A percentile compares a stretch with the other conserved stretches of the same genome.
Evolutionary conservation across 2,329 filamentous ascomycete genomes (phyloP).

Genomic region (Venturiaceae sp.): DNA sequence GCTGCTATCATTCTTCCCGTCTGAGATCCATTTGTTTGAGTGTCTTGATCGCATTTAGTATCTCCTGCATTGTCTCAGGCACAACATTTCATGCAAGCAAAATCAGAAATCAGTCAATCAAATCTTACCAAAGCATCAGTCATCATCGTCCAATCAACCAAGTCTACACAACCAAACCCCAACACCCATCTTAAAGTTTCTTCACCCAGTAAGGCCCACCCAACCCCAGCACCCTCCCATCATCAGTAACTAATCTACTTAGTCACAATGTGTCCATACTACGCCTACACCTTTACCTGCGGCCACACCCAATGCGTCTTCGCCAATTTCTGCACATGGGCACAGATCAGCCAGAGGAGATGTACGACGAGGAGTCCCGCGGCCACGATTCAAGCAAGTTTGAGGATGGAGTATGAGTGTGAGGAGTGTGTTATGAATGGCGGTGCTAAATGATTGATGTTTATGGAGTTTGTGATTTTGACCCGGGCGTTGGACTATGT

Average conservation of each 20-base stretch:
- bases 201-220: not conserved
- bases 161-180: not conserved
- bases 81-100: too few species aligned
- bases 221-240: not conserved
- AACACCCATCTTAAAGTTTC: not conserved
- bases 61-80: not conserved
- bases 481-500: not conserved
- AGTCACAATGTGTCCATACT: constrained; percentile 3
- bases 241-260: not conserved
- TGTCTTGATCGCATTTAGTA: not conserved
- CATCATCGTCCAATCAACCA: not conserved
- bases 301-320: constrained; percentile 5
- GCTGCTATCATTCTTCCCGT: not conserved
- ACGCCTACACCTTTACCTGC: constrained; percentile 7
- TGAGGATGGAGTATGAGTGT: not conserved
- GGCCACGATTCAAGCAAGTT: not conserved
- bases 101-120: not conserved
- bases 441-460: not conserved
- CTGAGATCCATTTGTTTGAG: not conserved
- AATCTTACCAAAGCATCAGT: not conserved
- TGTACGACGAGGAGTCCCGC: not conserved
- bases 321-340: not conserved
- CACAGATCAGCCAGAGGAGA: not conserved
- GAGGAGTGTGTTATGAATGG: not conserved
- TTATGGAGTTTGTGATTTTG: not conserved